Conservation (phyloP, 1,284 basidiomycete genomes). For the Moesziomyces globuligerus region DNA sequence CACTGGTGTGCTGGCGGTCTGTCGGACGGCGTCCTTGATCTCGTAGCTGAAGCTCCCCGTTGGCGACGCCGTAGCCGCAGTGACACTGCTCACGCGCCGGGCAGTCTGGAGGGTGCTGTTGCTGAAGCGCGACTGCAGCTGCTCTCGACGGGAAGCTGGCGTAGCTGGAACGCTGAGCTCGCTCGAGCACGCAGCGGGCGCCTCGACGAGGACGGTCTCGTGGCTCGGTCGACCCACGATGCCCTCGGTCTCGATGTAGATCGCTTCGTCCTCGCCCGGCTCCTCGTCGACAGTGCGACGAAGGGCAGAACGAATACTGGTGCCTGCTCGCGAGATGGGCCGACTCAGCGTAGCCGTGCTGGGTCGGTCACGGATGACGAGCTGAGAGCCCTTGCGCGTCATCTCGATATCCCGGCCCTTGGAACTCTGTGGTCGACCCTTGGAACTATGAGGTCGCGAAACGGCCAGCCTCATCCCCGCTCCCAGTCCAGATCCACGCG, state of each 20-base stretch:
- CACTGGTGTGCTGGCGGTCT: constrained; percentile 6
- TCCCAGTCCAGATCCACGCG: too few species aligned
- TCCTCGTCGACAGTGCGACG: constrained; percentile 4
- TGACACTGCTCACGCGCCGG: constrained; percentile 3
- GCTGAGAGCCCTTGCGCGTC: constrained; percentile 20
- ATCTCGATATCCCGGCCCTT: constrained; percentile 28
- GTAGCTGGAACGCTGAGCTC: constrained; percentile 1
- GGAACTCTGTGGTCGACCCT: constrained; percentile 17
- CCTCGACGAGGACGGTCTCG: background rate
- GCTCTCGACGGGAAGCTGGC: background rate
- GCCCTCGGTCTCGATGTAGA: constrained; percentile 34
- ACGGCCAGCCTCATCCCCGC: background rate
- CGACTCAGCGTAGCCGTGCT: constrained; percentile 10
- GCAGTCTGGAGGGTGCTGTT: constrained; percentile 8
- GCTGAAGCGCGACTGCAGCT: constrained; percentile 26
- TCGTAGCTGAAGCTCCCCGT: constrained; percentile 39
- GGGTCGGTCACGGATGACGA: constrained; percentile 22
- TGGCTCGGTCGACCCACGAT: constrained; percentile 1
- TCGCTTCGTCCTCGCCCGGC: constrained; percentile 7
- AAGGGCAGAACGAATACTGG: constrained; percentile 8
- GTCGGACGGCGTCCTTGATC: constrained; percentile 28
- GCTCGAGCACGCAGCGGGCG: too few species aligned
- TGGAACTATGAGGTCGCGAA: background rate
- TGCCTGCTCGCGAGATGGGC: constrained; percentile 21
- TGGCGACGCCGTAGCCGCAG: constrained; percentile 3